Base-by-base conservation (phyloP, 139 green algal genomes). In the Volvox africanus region DNA sequence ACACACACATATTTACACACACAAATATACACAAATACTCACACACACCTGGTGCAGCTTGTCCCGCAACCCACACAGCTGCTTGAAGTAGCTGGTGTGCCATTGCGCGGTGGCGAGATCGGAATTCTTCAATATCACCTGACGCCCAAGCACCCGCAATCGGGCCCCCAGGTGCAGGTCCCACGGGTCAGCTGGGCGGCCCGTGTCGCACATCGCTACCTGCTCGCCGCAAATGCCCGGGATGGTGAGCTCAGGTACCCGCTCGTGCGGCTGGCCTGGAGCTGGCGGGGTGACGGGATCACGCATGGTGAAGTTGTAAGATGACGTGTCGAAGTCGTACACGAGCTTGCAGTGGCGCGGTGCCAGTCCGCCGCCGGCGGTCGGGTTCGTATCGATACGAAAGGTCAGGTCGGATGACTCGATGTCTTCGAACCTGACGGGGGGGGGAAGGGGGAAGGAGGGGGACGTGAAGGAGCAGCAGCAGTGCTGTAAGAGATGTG, bases 121-220 rank as follows among this genome's bases (percentile, higher is more conserved):
- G 13, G 86, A 65, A 50, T 90, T 90, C 75, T 90, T 90, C 2
- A 90, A 30, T 24, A 65, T 33, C 55, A 90, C 55, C 32, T 19
- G 50, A 0, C 55, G 50, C 9, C 86, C 86, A 55, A 90, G 73
- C 32, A 90, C 55, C 55, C 55, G 75, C 86, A 90, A 50, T 30
- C 50, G 21, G 0, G 86, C 75, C 13, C 86, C 86, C n/a, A 90
- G 73, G 30, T 90, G 86, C n/a, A 90, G 86, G 75, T 90, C 86
- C 86, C 86, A 90, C 86, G 84, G 35, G 32, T 65, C 75, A 1
- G 75, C 85, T 1, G 37, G 69, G 11, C 85, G 85, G 24, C 21
- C 32, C 28, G 37, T 89, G 26, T 89, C 85, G 1, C 26, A 36
- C 19, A 89, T 22, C 5, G 22, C 30, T 44, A 90, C 86, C 86